These are phyloP conservation scores for Orbilia ellipsospora DNA, from an alignment of 2,329 filamentous ascomycete genomes.

Conservation along the genomic window DNA sequence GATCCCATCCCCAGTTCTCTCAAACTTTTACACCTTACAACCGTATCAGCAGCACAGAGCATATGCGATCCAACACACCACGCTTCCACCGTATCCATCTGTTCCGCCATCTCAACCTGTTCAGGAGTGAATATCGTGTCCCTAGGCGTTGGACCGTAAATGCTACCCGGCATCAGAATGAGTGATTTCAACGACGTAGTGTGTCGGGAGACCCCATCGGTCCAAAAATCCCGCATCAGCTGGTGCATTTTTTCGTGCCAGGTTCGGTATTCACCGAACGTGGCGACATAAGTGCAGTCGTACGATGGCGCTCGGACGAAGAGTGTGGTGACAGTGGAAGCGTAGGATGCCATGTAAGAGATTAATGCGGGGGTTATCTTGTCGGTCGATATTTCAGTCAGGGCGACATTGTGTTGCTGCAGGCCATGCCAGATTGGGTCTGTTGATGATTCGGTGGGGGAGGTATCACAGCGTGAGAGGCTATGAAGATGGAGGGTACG, in stretches of 20 bases:
- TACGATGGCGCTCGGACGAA: conserved; percentile 1
- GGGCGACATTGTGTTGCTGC: conserved; percentile 4
- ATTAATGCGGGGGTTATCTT: conserved; percentile 2
- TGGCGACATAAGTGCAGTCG: neutral
- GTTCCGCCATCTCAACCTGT: conserved; percentile 10
- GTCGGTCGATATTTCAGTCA: neutral
- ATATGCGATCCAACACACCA: conserved; percentile 32
- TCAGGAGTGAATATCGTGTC: neutral
- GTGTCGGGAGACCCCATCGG: conserved; percentile 26
- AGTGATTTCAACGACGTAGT: conserved; percentile 15
- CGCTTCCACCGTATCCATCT: conserved; percentile 18
- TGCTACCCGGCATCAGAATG: conserved; percentile 14
- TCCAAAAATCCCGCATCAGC: conserved; percentile 23
- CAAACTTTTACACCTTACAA: conserved; percentile 20
- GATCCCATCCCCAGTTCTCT: conserved; percentile 28
- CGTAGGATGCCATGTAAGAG: conserved; percentile 32
- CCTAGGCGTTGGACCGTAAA: conserved; percentile 6
- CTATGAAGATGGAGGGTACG: conserved; percentile 8
- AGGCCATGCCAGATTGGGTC: conserved; percentile 20
- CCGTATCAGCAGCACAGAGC: conserved; percentile 6
- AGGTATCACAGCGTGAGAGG: too few species aligned
- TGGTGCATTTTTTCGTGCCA: neutral
- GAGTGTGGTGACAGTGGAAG: conserved; percentile 13
- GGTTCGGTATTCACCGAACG: conserved; percentile 4
- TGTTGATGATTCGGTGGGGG: too few species aligned